Percentiles rank a stretch among this genome's conserved stretches.
Conservation (phyloP, 495 filamentous ascomycete genomes). For the Staphylotrichum longicolle region DNA sequence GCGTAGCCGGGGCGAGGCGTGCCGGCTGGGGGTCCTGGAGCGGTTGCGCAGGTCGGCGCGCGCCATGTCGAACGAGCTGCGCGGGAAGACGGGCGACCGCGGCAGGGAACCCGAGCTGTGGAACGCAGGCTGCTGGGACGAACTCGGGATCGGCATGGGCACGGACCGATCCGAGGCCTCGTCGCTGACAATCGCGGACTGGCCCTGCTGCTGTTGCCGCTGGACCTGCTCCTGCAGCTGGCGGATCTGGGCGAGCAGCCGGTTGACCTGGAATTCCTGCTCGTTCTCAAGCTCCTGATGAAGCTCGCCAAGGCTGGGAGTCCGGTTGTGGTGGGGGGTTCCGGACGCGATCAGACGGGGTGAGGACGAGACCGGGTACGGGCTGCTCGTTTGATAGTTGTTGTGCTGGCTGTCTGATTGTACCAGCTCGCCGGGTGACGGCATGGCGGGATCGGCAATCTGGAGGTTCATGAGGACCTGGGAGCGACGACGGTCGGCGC, state of each 20-base stretch:
- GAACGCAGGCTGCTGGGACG: conserved; percentile 31
- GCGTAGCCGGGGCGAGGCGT: conserved; percentile 54
- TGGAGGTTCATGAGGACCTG: conserved; percentile 70
- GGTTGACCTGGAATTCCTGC: conserved; percentile 94
- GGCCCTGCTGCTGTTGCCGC: conserved; percentile 45
- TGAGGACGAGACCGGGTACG: conserved; percentile 55
- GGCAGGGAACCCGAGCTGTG: conserved; percentile 41
- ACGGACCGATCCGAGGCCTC: conserved; percentile 64
- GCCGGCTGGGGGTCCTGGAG: conserved; percentile 57
- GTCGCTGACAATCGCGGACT: conserved; percentile 54
- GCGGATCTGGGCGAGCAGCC: conserved; percentile 84
- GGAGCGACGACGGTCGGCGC: conserved; percentile 61
- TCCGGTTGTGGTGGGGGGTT: conserved; percentile 59
- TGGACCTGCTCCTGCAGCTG: conserved; percentile 81
- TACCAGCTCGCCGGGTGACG: conserved; percentile 63
- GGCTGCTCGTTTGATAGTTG: conserved; percentile 54
- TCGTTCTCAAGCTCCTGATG: conserved; percentile 95
- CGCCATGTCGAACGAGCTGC: conserved; percentile 56
- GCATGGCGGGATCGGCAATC: conserved; percentile 63
- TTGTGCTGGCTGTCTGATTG: conserved; percentile 36
- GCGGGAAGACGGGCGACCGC: conserved; percentile 54
- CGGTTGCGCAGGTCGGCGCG: conserved; percentile 52
- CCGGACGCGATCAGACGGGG: conserved; percentile 54
- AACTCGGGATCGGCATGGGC: conserved; percentile 37
- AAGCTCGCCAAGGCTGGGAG: conserved; percentile 87